phyloP scores from a whole-genome alignment of 2,329 filamentous ascomycete genomes.

The Simplicillium aogashimaense region DNA sequence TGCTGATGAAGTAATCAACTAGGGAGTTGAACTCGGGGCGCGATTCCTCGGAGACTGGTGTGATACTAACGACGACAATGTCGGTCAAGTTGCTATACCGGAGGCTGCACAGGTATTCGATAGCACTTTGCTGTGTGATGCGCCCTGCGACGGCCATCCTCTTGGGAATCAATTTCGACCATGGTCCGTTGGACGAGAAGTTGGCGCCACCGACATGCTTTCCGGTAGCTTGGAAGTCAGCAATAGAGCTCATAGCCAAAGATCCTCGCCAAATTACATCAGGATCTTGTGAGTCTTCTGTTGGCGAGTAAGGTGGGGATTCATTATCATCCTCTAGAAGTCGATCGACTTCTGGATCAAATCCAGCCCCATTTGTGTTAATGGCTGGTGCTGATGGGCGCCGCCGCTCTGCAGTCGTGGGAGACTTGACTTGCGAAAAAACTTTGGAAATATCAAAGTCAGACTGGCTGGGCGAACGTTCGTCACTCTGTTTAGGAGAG shows the following conservation, averaged over 20 bases:
- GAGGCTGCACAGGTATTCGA: slow-evolving; percentile 82
- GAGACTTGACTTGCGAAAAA: slow-evolving; percentile 74
- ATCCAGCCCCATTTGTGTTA: slow-evolving; percentile 46
- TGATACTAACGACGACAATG: slow-evolving; percentile 69
- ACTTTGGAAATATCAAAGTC: slow-evolving; percentile 81
- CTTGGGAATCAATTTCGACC: slow-evolving; percentile 66
- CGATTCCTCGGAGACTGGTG: slow-evolving; percentile 50
- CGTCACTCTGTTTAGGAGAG: slow-evolving; percentile 32
- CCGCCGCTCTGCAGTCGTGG: slow-evolving; percentile 38
- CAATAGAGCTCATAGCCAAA: slow-evolving; percentile 66
- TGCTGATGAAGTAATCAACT: slow-evolving; percentile 78
- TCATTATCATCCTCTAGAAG: slow-evolving; percentile 74
- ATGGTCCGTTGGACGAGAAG: slow-evolving; percentile 52
- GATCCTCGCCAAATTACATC: slow-evolving; percentile 70
- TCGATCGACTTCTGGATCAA: slow-evolving; percentile 84
- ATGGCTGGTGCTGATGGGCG: slow-evolving; percentile 36
- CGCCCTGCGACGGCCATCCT: slow-evolving; percentile 65
- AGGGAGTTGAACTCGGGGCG: slow-evolving; percentile 60
- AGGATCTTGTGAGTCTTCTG: slow-evolving; percentile 58
- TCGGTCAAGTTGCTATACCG: slow-evolving; percentile 76
- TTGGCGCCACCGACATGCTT: slow-evolving; percentile 80
- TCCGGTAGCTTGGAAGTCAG: slow-evolving; percentile 66
- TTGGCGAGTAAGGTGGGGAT: slow-evolving; percentile 75
- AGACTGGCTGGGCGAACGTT: slow-evolving; percentile 41
- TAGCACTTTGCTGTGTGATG: slow-evolving; percentile 72